These are phyloP conservation scores for Melanogaster broomeanus DNA, from an alignment of 768 basidiomycete species.

Conservation along the genomic window DNA sequence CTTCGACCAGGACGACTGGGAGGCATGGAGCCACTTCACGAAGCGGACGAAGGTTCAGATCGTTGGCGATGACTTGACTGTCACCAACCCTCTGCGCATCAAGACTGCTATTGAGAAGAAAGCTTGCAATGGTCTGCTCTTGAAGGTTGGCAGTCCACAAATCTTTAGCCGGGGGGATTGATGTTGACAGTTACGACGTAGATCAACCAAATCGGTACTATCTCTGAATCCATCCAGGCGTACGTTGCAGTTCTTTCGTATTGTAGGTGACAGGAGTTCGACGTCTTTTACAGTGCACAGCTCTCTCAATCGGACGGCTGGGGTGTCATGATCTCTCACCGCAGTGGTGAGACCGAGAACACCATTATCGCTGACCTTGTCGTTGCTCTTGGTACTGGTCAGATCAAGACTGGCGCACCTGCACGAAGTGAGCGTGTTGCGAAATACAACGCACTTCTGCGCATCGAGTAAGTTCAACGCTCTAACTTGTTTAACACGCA, in stretches of 20 bases:
- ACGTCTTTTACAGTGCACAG: conserved; percentile 65
- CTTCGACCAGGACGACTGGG: conserved; percentile 99
- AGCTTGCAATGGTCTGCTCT: conserved; percentile 96
- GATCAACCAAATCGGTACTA: conserved; percentile 99
- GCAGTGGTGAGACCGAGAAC: conserved; percentile 98
- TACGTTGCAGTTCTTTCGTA: conserved; percentile 43
- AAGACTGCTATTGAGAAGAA: conserved; percentile 99
- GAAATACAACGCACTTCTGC: conserved; percentile 88
- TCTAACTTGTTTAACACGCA: background rate
- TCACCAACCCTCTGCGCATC: conserved; percentile 96
- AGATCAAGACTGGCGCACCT: conserved; percentile 99
- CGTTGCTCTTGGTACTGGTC: conserved; percentile 88
- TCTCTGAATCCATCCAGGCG: conserved; percentile 99
- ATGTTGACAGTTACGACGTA: conserved; percentile 20
- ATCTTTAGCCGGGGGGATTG: background rate
- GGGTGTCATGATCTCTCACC: conserved; percentile 99
- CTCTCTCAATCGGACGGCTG: conserved; percentile 94
- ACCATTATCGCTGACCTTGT: conserved; percentile 94
- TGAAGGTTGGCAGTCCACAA: conserved; percentile 61
- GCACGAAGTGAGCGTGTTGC: conserved; percentile 95
- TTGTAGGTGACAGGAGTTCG: background rate
- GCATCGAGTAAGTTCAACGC: conserved; percentile 72
- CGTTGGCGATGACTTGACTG: conserved; percentile 95
- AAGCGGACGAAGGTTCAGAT: conserved; percentile 79
- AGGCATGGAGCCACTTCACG: conserved; percentile 95